Evolutionary conservation across 768 basidiomycete species (phyloP).

Genomic region (Serendipita sp.): DNA sequence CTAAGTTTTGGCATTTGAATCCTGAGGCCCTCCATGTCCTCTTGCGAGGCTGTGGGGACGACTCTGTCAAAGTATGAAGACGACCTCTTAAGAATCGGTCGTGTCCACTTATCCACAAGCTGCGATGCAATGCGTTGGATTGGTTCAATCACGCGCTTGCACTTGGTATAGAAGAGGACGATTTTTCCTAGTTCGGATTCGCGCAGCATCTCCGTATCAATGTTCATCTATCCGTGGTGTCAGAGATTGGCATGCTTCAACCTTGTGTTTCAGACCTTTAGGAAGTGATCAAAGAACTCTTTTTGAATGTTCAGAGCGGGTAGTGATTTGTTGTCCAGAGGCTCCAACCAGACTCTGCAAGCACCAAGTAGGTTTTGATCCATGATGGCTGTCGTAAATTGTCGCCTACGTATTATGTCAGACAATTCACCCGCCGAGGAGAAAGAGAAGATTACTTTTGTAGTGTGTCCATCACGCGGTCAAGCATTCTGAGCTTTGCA

Average conservation of each 20-base stretch:
- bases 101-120: constrained; percentile 74
- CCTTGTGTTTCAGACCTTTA: constrained; percentile 27
- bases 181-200: constrained; percentile 81
- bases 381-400: constrained; percentile 79
- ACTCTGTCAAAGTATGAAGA: constrained; percentile 39
- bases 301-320: constrained; percentile 93
- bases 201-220: constrained; percentile 80
- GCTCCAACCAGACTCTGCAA: constrained; percentile 84
- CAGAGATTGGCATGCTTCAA: background rate
- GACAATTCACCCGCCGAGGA: background rate
- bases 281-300: constrained; percentile 69
- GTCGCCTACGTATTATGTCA: constrained; percentile 34
- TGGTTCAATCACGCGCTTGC: constrained; percentile 71
- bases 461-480: constrained; percentile 83
- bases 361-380: constrained; percentile 91
- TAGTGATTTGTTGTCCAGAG: constrained; percentile 79
- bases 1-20: constrained; percentile 23
- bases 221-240: constrained; percentile 47
- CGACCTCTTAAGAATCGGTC: constrained; percentile 82
- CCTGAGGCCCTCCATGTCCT: constrained; percentile 14
- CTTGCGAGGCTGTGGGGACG: background rate
- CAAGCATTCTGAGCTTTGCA: constrained; percentile 66
- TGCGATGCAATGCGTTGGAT: constrained; percentile 70
- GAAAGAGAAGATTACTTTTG: constrained; percentile 58
- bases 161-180: constrained; percentile 90